Conservation (phyloP, 352 stramenopile genomes). For the Globisporangium apiculatum region DNA sequence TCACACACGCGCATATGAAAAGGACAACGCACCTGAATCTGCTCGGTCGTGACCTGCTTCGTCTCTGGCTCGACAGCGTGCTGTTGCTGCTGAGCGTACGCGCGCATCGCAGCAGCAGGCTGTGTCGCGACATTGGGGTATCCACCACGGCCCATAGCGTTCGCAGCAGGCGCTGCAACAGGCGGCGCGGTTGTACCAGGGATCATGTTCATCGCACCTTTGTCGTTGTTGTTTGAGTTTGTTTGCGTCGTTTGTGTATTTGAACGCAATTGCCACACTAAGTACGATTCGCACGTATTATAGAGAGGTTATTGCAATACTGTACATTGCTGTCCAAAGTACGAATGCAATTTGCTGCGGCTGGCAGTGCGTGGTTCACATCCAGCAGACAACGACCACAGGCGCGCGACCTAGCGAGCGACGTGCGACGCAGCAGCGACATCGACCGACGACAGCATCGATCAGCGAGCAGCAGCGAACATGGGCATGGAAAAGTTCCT, state of each 20-base stretch:
- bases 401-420: constrained; percentile 1
- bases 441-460: constrained; percentile 8
- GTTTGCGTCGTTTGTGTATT: background rate
- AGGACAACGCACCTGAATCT: constrained; percentile 60
- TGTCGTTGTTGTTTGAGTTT: too few relatives aligned
- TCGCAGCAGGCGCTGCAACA: background rate
- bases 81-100: constrained; percentile 18
- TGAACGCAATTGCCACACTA: background rate
- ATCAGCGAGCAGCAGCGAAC: background rate
- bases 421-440: constrained; percentile 5
- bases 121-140: constrained; percentile 1
- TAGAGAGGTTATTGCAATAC: background rate
- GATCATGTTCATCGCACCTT: constrained; percentile 2
- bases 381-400: background rate
- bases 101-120: constrained; percentile 6
- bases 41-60: constrained; percentile 74
- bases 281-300: background rate
- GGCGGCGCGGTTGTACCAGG: constrained; percentile 1
- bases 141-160: constrained; percentile 17
- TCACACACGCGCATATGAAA: background rate
- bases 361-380: background rate
- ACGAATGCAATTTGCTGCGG: background rate
- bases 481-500: constrained; percentile 64
- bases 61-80: constrained; percentile 22
- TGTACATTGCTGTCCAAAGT: background rate